Evolutionary conservation across 768 basidiomycete genomes (phyloP).

Genomic region (Crepidotus variabilis): DNA sequence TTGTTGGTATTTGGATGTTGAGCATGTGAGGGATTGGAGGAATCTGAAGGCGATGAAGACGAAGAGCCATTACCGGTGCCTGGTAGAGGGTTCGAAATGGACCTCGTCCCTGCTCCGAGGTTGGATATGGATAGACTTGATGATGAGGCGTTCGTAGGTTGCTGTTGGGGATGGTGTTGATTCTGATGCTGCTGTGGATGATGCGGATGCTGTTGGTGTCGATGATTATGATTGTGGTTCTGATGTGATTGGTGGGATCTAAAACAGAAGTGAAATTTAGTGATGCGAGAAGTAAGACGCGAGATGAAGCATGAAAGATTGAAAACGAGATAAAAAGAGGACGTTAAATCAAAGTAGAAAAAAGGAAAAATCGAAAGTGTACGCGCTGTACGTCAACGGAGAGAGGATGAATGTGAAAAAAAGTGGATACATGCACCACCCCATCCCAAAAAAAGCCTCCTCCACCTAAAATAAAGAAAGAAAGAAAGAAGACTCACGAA

Average conservation of each 20-base stretch:
- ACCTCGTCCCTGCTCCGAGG: not conserved
- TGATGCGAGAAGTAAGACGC: too few relatives aligned
- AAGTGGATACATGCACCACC: too few relatives aligned
- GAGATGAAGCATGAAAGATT: too few relatives aligned
- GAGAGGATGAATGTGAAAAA: too few relatives aligned
- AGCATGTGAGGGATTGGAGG: not conserved
- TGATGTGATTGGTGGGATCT: not conserved
- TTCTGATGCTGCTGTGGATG: slow-evolving; percentile 2
- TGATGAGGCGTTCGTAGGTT: not conserved
- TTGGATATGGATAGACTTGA: not conserved
- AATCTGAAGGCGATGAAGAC: too few relatives aligned
- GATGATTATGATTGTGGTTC: not conserved
- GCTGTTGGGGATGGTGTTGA: too few relatives aligned
- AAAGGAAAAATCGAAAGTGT: not conserved
- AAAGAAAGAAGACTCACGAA: too few relatives aligned
- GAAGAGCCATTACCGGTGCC: not conserved
- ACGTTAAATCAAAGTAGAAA: not conserved
- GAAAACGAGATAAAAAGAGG: not conserved
- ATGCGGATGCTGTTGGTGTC: slow-evolving; percentile 8
- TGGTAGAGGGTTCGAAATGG: not conserved
- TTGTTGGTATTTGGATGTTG: not conserved
- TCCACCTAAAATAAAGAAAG: too few relatives aligned
- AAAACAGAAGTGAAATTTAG: not conserved
- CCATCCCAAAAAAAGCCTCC: too few relatives aligned
- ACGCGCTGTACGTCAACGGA: too few relatives aligned